Evolutionary conservation across 345 rosid species (phyloP), one percentile per base, ranked within the genome.

Genomic region (Eucalyptus guilfoylei): DNA sequence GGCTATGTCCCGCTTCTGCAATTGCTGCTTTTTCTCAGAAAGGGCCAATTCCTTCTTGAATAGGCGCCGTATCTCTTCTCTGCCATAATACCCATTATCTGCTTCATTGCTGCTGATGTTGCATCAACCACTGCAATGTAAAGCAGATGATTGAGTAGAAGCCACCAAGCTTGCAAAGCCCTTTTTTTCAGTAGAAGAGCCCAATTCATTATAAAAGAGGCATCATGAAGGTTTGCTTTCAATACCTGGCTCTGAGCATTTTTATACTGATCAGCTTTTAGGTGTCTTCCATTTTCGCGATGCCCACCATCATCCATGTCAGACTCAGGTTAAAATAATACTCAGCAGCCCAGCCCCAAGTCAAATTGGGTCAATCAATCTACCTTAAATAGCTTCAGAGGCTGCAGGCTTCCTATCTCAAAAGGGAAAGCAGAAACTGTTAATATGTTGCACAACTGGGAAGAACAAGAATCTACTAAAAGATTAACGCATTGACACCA

Each of bases 81-180:
- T 44, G 99, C 97, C 95, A 98, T 96, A 87, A 98, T 95, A 80
- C 95, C 92, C 99, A 98, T 98, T 87, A 98, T 97, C 94, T 98
- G 99, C 94, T 98, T 98, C 99, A 98, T 98, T 32, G 99, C n/a
- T n/a, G 99, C 93, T 96, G 99, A 92, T 95, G 95, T 90, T 95
- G 99, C 97, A 96, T 93, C 93, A 96, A 90, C 99, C 99, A 96
- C 99, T 98, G 96, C 91, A 90, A 88, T 85, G 88, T 80, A 88
- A 92, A 67, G 47, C 88, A 87, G 80, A 64, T 19, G 37, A 48
- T n/a, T 19, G 28, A 89, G 24, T 88, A 87, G 40, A 87, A 87
- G 54, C 80, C n/a, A 88, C 89, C 85, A 91, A 67, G 48, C 81
- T 80, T 34, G 64, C 30, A 42, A 60, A 67, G 76, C 37, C 40